Base-by-base conservation (phyloP, 2,329 filamentous ascomycete species). In the Ceratocystis cubensis region DNA sequence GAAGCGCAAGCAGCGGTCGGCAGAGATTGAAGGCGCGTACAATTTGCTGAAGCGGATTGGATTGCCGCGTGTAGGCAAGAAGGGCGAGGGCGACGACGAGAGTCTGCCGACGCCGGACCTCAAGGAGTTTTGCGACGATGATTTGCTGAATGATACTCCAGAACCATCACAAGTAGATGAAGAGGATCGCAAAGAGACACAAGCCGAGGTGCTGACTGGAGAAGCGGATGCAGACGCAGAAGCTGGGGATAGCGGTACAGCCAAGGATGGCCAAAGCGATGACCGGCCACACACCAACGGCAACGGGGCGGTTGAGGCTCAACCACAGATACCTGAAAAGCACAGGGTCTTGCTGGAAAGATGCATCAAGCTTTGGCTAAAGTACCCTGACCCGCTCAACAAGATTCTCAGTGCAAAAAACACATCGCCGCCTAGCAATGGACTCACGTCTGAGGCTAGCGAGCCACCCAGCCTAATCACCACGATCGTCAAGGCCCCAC, bases 11-110 rank as follows among this genome's bases (percentile, higher is more conserved):
- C 80, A 83, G 67, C 86, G 91, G 17, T 81, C 88, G 33, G 85
- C 87, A 7, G 93, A 96, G 72, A 86, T 97, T 48, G 89, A 93
- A 70, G 86, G 86, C 0, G 85, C 87, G 1, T 84, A 89, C 69
- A 82, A 83, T 15, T 79, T 88, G 33, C 77, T 93, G 17, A 83
- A 81, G 69, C 84, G 81, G 66, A 81, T 85, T 64, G 80, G 80
- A 17, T 25, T 66, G n/a, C 61, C 41, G 46, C 33, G 64, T 37
- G 67, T 72, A 10, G 71, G 70, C 1, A 62, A 45, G 28, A 45
- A 53, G 28, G 73, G 75, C 3, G 74, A 76, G 4, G 65, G 33
- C 1, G 69, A 68, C 1, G 67, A 69, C 15, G 66, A 67, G 37
- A 50, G 59, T 15, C 68, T 75, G 2, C 70, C 70, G 17, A 77